Conservation (phyloP, 1,139 yeast species). For the Magnusiomyces tetraspermus region DNA sequence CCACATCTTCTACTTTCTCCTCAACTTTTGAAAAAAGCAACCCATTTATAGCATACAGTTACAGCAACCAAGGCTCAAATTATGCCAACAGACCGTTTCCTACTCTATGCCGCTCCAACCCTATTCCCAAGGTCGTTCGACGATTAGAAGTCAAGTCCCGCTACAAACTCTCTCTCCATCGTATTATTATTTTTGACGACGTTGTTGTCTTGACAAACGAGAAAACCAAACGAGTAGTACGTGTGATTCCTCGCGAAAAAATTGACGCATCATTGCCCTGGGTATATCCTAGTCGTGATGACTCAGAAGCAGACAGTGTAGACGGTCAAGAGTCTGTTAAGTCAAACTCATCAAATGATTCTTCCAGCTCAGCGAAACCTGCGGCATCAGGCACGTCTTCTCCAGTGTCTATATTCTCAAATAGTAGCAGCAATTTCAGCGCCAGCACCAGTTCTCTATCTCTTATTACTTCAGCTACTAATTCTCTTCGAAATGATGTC, state of each 20-base stretch:
- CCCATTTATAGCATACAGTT: neutral
- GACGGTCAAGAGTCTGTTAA: constrained; percentile 2
- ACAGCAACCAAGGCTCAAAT: neutral
- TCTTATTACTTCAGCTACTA: too few species aligned
- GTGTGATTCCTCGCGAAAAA: constrained; percentile 8
- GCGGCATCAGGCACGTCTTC: too few species aligned
- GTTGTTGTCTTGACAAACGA: constrained; percentile 12
- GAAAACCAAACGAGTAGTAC: constrained; percentile 11
- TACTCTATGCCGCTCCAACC: constrained; percentile 6
- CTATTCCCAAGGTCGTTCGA: constrained; percentile 12
- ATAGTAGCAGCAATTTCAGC: neutral
- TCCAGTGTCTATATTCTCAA: neutral
- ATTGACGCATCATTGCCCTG: constrained; percentile 11
- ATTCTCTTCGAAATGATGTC: neutral
- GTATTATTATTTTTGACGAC: constrained; percentile 12
- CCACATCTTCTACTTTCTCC: neutral
- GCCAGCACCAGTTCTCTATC: neutral
- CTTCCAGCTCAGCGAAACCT: neutral
- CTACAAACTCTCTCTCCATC: constrained; percentile 8
- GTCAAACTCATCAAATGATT: constrained; percentile 1
- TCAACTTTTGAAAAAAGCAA: neutral
- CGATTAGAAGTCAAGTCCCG: constrained; percentile 5
- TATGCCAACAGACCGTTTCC: neutral
- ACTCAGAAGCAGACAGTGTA: constrained; percentile 2
- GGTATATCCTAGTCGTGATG: constrained; percentile 11